Conservation (phyloP, 768 basidiomycete genomes). For the Saitozyma podzolica region DNA sequence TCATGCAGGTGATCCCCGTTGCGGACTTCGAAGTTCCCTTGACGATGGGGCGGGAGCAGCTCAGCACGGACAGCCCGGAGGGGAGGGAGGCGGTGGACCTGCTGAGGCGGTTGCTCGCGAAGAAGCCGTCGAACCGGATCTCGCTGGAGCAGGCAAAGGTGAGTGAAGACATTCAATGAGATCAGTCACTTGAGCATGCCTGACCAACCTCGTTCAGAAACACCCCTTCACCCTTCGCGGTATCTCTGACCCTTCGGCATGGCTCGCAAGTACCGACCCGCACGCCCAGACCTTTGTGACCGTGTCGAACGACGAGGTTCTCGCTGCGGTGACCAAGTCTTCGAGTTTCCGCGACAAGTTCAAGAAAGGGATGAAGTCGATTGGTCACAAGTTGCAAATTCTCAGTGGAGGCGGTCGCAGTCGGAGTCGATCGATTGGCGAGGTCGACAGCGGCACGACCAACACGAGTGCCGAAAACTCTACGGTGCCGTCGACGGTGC, state of each 20-base stretch:
- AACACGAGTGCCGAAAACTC: background rate
- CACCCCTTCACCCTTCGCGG: conserved; percentile 59
- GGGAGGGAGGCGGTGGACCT: conserved; percentile 69
- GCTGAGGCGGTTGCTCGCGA: conserved; percentile 74
- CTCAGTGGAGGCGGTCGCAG: conserved; percentile 35
- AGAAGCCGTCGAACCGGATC: conserved; percentile 72
- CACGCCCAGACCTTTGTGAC: conserved; percentile 58
- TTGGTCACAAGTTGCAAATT: conserved; percentile 37
- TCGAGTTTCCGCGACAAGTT: conserved; percentile 44
- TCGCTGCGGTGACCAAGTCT: conserved; percentile 58
- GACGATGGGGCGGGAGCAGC: conserved; percentile 69
- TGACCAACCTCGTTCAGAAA: conserved; percentile 28
- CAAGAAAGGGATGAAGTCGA: conserved; percentile 43
- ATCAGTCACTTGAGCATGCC: no score
- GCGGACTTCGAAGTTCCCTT: conserved; percentile 69
- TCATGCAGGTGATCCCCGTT: conserved; percentile 76
- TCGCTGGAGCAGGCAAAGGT: conserved; percentile 83
- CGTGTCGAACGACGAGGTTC: conserved; percentile 75
- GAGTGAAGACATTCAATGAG: conserved; percentile 18
- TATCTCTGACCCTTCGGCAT: conserved; percentile 65
- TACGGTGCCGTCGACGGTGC: conserved; percentile 3
- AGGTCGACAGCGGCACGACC: conserved; percentile 13
- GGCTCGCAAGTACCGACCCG: conserved; percentile 68
- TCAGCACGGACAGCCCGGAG: conserved; percentile 58
- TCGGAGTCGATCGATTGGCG: conserved; percentile 33